Evolutionary conservation across 2,329 filamentous ascomycete species (phyloP).

Genomic region (Aspergillus niger): DNA sequence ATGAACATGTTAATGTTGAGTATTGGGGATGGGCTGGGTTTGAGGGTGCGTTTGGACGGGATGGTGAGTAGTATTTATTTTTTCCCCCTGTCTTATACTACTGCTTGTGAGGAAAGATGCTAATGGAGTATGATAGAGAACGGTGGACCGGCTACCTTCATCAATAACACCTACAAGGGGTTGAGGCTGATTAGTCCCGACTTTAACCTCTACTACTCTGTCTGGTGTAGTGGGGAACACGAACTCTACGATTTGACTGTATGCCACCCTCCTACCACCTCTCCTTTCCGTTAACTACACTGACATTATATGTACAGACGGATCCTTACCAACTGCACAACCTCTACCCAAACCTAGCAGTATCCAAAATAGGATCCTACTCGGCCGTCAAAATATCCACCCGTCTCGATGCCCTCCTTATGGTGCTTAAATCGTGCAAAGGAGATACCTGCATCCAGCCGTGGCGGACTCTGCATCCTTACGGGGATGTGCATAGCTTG

Average conservation of each 20-base stretch:
- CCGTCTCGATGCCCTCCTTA: slow-evolving; percentile 39
- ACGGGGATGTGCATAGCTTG: slow-evolving; percentile 8
- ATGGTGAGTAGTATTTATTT: slow-evolving; percentile 16
- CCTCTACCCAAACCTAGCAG: neutral
- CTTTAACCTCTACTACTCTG: slow-evolving; percentile 66
- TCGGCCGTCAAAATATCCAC: slow-evolving; percentile 19
- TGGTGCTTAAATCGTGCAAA: slow-evolving; percentile 44
- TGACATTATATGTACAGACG: neutral
- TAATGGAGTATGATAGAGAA: neutral
- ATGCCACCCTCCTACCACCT: slow-evolving; percentile 17
- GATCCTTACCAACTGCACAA: slow-evolving; percentile 14
- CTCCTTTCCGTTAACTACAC: neutral
- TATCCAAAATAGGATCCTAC: neutral
- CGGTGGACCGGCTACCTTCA: neutral
- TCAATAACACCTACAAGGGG: slow-evolving; percentile 63
- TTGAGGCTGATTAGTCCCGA: slow-evolving; percentile 55
- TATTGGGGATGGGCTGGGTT: slow-evolving; percentile 53
- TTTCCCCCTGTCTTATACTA: neutral
- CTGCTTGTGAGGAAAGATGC: neutral
- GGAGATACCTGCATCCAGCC: slow-evolving; percentile 36
- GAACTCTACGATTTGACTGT: slow-evolving; percentile 66
- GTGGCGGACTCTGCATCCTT: slow-evolving; percentile 37
- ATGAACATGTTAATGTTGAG: slow-evolving; percentile 60
- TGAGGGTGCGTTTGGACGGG: slow-evolving; percentile 2
- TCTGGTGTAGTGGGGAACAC: slow-evolving; percentile 69